Base-by-base conservation (phyloP, 106 monocot genomes). In the Acorus gramineus region DNA sequence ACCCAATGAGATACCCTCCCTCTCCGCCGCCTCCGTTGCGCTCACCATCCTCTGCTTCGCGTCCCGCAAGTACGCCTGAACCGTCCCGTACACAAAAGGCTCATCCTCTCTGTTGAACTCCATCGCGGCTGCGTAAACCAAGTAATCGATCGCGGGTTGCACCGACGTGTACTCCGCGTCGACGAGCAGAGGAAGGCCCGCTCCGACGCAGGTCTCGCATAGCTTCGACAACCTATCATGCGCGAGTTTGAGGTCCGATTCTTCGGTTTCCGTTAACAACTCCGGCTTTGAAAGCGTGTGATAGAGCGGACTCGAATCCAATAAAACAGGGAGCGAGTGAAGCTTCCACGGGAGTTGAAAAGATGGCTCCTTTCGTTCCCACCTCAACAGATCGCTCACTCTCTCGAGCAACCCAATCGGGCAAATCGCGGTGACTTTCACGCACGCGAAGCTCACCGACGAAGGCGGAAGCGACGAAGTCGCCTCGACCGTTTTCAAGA, bases 151-250 rank as follows among this genome's bases (percentile, higher is more conserved):
- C 14, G 92, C 88, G 0, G 98, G 98, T 52, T 99, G 98, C 44
- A 99, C 89, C 1, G 98, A 79, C 1, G 98, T 71, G 85, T 99
- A 99, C 79, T 99, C 92, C 3, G 92, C 98, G 57, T 99, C 98
- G 46, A 99, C 67, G 7, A 99, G 84, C 51, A 99, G 59, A 3
- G 83, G 85, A 43, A 92, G 67, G 51, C 78, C 65, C 52, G 55
- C 5, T 9, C 80, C 72, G 2, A 73, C 47, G 57, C 98, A 99
- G 49, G 75, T 51, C 13, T 11, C 46, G 73, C 84, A 85, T 56
- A 99, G 75, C 2, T 67, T 59, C 2, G 67, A 44, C 8, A 99
- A 78, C 49, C 92, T 65, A 42, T 72, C n/a, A 46, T 74, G 73
- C 9, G 89, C 88, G 4, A 49, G 28, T 44, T 56, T 47, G 62